Evolutionary conservation across 805 yeast species (phyloP), one percentile per base, ranked within the genome.

Genomic region (Candida wancherniae): DNA sequence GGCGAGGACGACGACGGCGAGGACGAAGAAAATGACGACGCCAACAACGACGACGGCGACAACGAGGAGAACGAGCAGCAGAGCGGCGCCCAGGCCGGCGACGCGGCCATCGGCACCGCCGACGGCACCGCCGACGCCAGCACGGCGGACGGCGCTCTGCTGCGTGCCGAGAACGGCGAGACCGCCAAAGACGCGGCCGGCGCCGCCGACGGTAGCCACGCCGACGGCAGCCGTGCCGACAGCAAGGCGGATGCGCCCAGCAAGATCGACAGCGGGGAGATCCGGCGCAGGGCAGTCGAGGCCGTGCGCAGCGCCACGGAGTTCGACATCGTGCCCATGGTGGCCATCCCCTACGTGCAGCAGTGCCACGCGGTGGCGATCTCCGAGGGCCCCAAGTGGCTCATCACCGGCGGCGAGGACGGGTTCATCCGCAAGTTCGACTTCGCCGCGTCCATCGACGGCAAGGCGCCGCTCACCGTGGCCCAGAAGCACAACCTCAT

Each of bases 381-480:
- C 26, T 74, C 94, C 1, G 75, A 73, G 46, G 94, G 94, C 5
- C 80, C 87, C 24, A 80, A 79, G 50, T 88, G 87, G 81, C 65
- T 92, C 22, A 81, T 88, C 47, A 80, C 95, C 1, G 98, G 98
- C 13, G 97, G 97, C 7, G 90, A 83, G 43, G 98, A 92, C 56
- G 98, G 98, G 4, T 84, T 78, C 47, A 83, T 92, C 19, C 67
- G 98, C 28, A 87, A 84, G 51, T 92, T 81, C 59, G 95, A 92
- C 57, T 80, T 92, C 40, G 70, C 79, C 22, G 81, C 80, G 19
- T 82, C 96, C 1, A 72, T 92, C 15, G 88, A 84, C 48, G 97
- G 97, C 11, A 83, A 82, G 44, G 66, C 81, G 5, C 90, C 92
- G 4, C 63, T 92, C 31, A 90, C 97, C 0, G 84, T 87, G 38